A percentile compares a stretch with the other conserved stretches of the same genome.
Conservation (phyloP, 148 eudicot genomes). For the Silene conica region DNA sequence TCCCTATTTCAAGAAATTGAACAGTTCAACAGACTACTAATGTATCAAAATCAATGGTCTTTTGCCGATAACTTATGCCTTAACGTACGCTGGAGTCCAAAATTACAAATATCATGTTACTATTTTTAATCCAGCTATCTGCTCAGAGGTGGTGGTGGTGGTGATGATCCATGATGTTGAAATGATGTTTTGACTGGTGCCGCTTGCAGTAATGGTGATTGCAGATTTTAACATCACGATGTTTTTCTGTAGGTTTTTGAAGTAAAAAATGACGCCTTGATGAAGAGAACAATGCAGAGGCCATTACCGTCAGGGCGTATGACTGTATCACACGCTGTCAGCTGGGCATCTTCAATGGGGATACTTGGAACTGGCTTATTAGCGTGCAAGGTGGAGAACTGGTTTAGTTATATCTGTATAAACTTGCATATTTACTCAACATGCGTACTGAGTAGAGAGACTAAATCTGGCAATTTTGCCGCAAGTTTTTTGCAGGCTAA, state of each 20-base stretch:
- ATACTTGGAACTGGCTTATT: conserved; percentile 75
- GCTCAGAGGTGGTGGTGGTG: not conserved
- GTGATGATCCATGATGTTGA: not conserved
- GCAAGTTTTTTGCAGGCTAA: conserved; percentile 94
- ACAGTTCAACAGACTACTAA: too few relatives aligned
- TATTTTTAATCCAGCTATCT: not conserved
- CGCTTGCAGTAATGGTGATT: not conserved
- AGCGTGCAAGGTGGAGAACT: conserved; percentile 64
- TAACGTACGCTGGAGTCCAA: not conserved
- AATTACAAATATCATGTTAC: not conserved
- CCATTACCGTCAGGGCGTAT: conserved; percentile 91
- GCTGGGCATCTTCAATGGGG: conserved; percentile 84
- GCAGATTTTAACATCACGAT: not conserved
- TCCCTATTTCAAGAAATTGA: too few relatives aligned
- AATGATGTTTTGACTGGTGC: not conserved
- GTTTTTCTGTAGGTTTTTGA: conserved; percentile 59
- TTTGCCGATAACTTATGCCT: too few relatives aligned
- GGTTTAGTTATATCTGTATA: conserved; percentile 6
- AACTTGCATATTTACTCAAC: conserved; percentile 2
- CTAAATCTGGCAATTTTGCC: conserved; percentile 46
- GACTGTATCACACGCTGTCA: conserved; percentile 62
- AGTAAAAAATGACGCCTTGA: conserved; percentile 73
- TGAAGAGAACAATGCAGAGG: conserved; percentile 87
- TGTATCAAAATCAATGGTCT: too few relatives aligned
- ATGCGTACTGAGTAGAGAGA: conserved; percentile 17